Percentiles rank a stretch among this genome's conserved stretches.
Evolutionary conservation across 2,329 filamentous ascomycete genomes (phyloP).

Genomic region (Verticillium dahliae): DNA sequence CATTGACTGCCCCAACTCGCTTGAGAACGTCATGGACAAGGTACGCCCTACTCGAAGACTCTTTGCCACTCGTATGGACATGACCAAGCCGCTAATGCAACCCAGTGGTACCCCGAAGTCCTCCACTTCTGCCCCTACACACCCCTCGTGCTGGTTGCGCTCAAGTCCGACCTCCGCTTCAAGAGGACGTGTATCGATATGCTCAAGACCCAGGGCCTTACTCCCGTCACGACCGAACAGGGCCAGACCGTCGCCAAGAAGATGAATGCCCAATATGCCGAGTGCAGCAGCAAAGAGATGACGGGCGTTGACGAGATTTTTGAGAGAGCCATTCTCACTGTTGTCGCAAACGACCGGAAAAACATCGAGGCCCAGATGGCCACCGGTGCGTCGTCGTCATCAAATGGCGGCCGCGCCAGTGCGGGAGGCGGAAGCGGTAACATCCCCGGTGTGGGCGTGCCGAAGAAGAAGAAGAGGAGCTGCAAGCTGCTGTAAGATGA

Average conservation of each 20-base stretch:
- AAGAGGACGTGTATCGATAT: constrained; percentile 98
- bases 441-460: constrained; percentile 43
- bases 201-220: constrained; percentile 94
- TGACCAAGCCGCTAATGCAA: constrained; percentile 18
- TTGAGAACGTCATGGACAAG: constrained; percentile 99
- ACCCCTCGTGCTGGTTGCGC: constrained; percentile 86
- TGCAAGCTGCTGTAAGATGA: constrained; percentile 68
- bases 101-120: constrained; percentile 96
- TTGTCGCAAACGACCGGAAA: constrained; percentile 73
- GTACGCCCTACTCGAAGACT: constrained; percentile 39
- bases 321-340: constrained; percentile 81
- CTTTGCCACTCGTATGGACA: too few species aligned
- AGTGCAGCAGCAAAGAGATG: constrained; percentile 98
- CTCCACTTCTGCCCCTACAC: constrained; percentile 98
- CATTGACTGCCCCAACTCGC: constrained; percentile 95
- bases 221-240: constrained; percentile 87
- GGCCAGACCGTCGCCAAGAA: constrained; percentile 81
- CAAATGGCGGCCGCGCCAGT: constrained; percentile 23
- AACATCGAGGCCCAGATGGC: constrained; percentile 47
- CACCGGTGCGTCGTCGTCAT: constrained; percentile 26
- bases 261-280: constrained; percentile 94
- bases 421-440: constrained; percentile 19
- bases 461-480: constrained; percentile 78
- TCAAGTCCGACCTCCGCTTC: constrained; percentile 93
- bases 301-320: constrained; percentile 95